Evolutionary conservation across 106 monocot species (phyloP).

Genomic region (Acorus calamus): DNA sequence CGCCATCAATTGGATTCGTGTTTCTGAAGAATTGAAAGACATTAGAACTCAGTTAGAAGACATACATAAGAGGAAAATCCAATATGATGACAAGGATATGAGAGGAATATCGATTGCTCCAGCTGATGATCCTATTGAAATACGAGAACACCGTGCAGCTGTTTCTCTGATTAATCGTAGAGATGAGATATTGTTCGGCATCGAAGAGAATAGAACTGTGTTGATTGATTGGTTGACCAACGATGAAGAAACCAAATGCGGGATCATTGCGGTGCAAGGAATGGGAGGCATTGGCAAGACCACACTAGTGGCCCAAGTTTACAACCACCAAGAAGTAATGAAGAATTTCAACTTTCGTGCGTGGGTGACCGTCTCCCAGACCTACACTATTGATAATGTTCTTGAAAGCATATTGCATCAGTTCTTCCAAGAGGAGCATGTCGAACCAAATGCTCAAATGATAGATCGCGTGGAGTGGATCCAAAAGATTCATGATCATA

Average conservation of each 20-base stretch:
- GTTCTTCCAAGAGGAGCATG: background rate
- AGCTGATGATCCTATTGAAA: too few relatives aligned
- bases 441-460: too few relatives aligned
- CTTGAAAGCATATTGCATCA: background rate
- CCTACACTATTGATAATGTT: background rate
- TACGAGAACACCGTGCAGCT: too few relatives aligned
- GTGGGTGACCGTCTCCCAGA: slow-evolving; percentile 13
- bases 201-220: background rate
- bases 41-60: too few relatives aligned
- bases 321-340: background rate
- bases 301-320: slow-evolving; percentile 18
- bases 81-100: too few relatives aligned
- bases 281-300: slow-evolving; percentile 23
- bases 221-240: slow-evolving; percentile 1
- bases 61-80: too few relatives aligned
- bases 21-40: too few relatives aligned
- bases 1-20: too few relatives aligned
- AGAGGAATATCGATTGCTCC: too few relatives aligned
- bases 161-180: too few relatives aligned
- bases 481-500: background rate
- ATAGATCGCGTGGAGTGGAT: background rate
- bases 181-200: too few relatives aligned
- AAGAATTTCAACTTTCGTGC: background rate
- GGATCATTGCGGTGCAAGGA: background rate
- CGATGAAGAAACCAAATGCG: background rate